phyloP scores from a whole-genome alignment of 108 stramenopile genomes.

The Stephanodiscus minutulus region DNA sequence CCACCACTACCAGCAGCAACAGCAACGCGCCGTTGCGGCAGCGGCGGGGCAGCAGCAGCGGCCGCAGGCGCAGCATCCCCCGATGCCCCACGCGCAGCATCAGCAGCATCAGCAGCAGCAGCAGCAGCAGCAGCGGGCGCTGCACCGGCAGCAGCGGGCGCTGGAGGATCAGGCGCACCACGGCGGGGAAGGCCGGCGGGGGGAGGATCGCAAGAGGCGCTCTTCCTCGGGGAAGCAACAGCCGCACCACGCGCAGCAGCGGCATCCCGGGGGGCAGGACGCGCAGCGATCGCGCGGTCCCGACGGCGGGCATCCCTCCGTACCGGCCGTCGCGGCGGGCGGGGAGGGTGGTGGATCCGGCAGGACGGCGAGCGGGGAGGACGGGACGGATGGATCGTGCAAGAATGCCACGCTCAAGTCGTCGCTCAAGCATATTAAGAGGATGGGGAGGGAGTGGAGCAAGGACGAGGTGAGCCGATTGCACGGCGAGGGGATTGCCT shows the following conservation, averaged over 20 bases:
- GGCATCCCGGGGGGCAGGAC: too few species aligned
- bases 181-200: neutral
- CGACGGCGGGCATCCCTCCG: too few species aligned
- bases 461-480: constrained; percentile 31
- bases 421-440: neutral
- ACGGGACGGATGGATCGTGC: too few species aligned
- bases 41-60: neutral
- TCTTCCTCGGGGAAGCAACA: too few species aligned
- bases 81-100: neutral
- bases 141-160: neutral
- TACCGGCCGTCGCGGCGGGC: neutral
- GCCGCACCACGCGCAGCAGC: too few species aligned
- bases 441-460: constrained; percentile 16
- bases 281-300: too few species aligned
- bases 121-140: too few species aligned
- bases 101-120: neutral
- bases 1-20: neutral
- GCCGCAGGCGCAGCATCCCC: neutral
- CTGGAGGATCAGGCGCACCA: neutral
- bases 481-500: neutral
- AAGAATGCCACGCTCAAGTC: neutral
- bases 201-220: neutral
- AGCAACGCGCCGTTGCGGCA: neutral
- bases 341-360: too few species aligned
- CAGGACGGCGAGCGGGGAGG: neutral